Conservation (phyloP, 495 filamentous ascomycete species). For the Neurospora intermedia region DNA sequence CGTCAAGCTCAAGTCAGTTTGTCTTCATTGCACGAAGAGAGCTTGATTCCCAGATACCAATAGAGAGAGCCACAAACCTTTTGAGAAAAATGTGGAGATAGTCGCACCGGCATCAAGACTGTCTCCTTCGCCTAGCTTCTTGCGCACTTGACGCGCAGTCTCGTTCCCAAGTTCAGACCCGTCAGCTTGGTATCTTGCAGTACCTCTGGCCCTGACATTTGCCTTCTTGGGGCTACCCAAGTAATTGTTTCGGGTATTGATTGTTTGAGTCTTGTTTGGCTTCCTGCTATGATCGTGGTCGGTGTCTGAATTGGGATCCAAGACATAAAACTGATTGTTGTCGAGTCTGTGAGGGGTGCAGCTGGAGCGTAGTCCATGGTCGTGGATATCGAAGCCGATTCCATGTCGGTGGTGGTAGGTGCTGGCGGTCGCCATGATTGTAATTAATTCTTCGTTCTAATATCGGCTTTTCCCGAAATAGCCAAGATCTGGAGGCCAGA, state of each 20-base stretch:
- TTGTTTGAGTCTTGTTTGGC: background rate
- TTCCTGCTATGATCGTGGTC: background rate
- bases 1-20: background rate
- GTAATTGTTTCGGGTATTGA: background rate
- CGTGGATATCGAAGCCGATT: slow-evolving; percentile 14
- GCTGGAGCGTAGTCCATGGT: slow-evolving; percentile 3
- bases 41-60: background rate
- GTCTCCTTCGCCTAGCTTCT: background rate
- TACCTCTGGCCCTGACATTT: background rate
- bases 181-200: background rate
- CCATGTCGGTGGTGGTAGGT: slow-evolving; percentile 1
- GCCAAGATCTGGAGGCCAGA: slow-evolving; percentile 11
- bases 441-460: slow-evolving; percentile 9
- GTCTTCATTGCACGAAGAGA: background rate
- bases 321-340: slow-evolving; percentile 7
- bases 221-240: background rate
- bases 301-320: background rate
- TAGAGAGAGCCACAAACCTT: background rate
- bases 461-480: slow-evolving; percentile 8
- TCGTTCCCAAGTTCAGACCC: background rate
- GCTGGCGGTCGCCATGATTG: slow-evolving; percentile 16
- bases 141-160: background rate
- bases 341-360: slow-evolving; percentile 11
- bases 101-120: background rate
- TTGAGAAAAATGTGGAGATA: background rate